Conservation (phyloP, 1,139 yeast genomes). For the Candida neerlandica region DNA sequence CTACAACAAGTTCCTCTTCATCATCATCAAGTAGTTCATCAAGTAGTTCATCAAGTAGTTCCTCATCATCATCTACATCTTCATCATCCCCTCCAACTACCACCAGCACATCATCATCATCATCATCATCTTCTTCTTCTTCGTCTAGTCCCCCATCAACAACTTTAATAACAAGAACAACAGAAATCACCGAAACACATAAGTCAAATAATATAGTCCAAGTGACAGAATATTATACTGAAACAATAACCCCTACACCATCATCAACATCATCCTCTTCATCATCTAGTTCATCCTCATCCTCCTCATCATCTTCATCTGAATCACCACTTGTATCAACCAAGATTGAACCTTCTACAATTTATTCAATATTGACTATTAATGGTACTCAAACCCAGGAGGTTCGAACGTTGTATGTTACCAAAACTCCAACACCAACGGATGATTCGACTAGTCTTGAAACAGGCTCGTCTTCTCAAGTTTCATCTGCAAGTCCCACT, state of each 20-base stretch:
- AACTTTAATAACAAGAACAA: slow-evolving; percentile 19
- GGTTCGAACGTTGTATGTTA: slow-evolving; percentile 23
- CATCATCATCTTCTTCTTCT: not conserved
- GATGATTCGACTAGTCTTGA: slow-evolving; percentile 8
- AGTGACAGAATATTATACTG: slow-evolving; percentile 13
- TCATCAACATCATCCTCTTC: slow-evolving; percentile 21
- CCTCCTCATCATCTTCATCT: slow-evolving; percentile 13
- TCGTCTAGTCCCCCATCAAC: slow-evolving; percentile 11
- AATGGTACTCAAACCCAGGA: slow-evolving; percentile 25
- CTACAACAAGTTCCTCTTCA: slow-evolving; percentile 12
- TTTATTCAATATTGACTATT: slow-evolving; percentile 21
- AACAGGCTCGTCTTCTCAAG: slow-evolving; percentile 3
- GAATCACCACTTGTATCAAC: slow-evolving; percentile 6
- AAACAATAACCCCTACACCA: slow-evolving; percentile 14
- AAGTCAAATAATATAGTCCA: slow-evolving; percentile 13
- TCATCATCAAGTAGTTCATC: slow-evolving; percentile 13
- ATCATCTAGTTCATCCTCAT: slow-evolving; percentile 20
- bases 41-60: slow-evolving; percentile 14
- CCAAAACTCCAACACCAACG: slow-evolving; percentile 19
- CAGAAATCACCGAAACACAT: slow-evolving; percentile 17
- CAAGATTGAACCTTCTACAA: slow-evolving; percentile 15
- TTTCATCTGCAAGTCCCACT: not conserved
- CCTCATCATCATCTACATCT: not conserved
- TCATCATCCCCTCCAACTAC: not conserved
- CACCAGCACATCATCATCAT: not conserved